Conservation (phyloP, 768 basidiomycete genomes). For the Boletus reticuloceps region DNA sequence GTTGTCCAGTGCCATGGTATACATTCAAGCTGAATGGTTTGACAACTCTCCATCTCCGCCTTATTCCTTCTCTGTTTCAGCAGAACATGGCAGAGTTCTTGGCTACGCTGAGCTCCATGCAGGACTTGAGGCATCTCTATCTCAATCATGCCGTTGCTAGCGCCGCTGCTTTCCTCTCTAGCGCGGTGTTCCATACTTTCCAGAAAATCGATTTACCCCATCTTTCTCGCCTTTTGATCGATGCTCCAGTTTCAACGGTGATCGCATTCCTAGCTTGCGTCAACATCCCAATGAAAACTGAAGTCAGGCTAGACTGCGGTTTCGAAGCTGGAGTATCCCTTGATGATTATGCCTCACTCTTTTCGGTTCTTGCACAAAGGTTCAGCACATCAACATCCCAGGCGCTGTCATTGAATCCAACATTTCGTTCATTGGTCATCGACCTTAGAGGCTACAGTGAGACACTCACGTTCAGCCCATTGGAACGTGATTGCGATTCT, state of each 20-base stretch:
- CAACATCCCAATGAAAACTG: not conserved
- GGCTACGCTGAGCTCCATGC: slow-evolving; percentile 33
- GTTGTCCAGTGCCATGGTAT: not conserved
- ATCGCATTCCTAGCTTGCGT: slow-evolving; percentile 1
- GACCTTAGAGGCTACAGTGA: too few relatives aligned
- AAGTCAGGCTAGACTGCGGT: not conserved
- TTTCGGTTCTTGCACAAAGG: not conserved
- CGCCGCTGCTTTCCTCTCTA: not conserved
- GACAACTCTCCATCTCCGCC: slow-evolving; percentile 33
- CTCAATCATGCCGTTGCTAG: slow-evolving; percentile 31
- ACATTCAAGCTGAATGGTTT: slow-evolving; percentile 21
- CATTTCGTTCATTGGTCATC: not conserved
- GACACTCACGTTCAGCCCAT: not conserved
- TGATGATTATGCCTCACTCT: not conserved
- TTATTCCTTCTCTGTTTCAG: slow-evolving; percentile 18
- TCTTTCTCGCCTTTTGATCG: slow-evolving; percentile 6
- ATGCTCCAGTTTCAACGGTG: slow-evolving; percentile 2
- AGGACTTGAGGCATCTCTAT: slow-evolving; percentile 31
- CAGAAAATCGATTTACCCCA: not conserved
- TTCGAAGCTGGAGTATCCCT: not conserved
- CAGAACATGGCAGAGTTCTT: slow-evolving; percentile 32
- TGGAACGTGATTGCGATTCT: not conserved
- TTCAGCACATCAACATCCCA: not conserved
- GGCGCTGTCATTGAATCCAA: not conserved
- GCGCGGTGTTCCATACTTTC: not conserved